Percentiles rank a stretch among this genome's conserved stretches.
Conservation (phyloP, 371 early-diverging fungal genomes). For the Batkoa obscura region DNA sequence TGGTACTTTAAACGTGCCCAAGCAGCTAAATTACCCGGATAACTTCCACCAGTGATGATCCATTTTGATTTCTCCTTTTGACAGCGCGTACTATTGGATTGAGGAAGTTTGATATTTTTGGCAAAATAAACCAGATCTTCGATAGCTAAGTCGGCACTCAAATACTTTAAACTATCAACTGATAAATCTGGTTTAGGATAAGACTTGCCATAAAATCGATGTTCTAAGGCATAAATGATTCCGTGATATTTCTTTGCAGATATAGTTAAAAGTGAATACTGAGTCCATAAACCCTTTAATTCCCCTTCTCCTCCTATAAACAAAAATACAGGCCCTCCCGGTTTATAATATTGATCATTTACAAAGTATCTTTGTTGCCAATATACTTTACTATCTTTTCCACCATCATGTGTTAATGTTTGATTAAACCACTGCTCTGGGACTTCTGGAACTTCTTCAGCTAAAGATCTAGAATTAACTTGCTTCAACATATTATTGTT, state of each 20-base stretch:
- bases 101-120: slow-evolving; percentile 14
- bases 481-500: too few relatives aligned
- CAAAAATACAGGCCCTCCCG: slow-evolving; percentile 40
- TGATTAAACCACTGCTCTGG: slow-evolving; percentile 20
- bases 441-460: too few relatives aligned
- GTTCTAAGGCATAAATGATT: slow-evolving; percentile 44
- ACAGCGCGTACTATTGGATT: too few relatives aligned
- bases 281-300: slow-evolving; percentile 13
- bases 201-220: slow-evolving; percentile 52
- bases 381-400: slow-evolving; percentile 12
- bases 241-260: slow-evolving; percentile 33
- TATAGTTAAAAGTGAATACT: background rate
- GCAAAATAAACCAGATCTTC: slow-evolving; percentile 44
- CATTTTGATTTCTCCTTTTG: slow-evolving; percentile 24
- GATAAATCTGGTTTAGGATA: slow-evolving; percentile 17
- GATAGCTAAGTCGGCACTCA: slow-evolving; percentile 36
- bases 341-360: slow-evolving; percentile 33
- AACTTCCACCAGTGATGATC: slow-evolving; percentile 50
- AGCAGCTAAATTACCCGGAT: slow-evolving; percentile 45
- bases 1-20: slow-evolving; percentile 51
- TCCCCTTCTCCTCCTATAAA: slow-evolving; percentile 12
- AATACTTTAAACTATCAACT: slow-evolving; percentile 16
- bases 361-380: slow-evolving; percentile 41
- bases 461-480: too few relatives aligned
- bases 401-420: slow-evolving; percentile 25